Percentiles rank a stretch among this genome's conserved stretches.
Evolutionary conservation across 805 yeast genomes (phyloP).

Genomic region (Candida dendrica): DNA sequence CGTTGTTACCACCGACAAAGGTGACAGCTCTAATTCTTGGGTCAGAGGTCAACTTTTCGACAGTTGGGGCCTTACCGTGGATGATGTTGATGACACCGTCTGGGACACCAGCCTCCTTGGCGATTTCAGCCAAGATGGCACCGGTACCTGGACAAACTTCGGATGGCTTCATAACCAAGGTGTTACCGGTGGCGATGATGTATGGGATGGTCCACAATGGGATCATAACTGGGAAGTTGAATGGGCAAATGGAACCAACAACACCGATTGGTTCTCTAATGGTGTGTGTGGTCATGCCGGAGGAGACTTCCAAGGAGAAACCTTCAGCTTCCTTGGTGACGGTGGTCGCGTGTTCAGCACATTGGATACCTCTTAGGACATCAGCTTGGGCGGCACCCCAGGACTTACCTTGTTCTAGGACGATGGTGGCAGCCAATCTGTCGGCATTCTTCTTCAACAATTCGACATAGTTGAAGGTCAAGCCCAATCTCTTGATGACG

Average conservation of each 20-base stretch:
- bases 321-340: conserved; percentile 62
- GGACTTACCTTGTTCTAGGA: conserved; percentile 72
- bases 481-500: conserved; percentile 49
- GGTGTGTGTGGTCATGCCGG: conserved; percentile 72
- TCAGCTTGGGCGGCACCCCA: conserved; percentile 70
- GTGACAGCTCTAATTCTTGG: conserved; percentile 72
- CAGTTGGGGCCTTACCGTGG: conserved; percentile 70
- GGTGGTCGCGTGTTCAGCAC: conserved; percentile 70
- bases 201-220: conserved; percentile 52
- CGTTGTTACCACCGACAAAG: conserved; percentile 74
- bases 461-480: conserved; percentile 62
- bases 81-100: conserved; percentile 65
- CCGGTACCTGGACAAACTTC: conserved; percentile 83
- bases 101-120: conserved; percentile 68
- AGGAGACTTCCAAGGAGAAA: conserved; percentile 55
- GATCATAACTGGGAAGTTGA: conserved; percentile 83
- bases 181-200: conserved; percentile 65
- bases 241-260: conserved; percentile 71
- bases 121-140: conserved; percentile 64
- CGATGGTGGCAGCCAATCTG: conserved; percentile 54
- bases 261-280: conserved; percentile 68
- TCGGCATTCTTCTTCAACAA: conserved; percentile 62
- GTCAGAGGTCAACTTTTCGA: conserved; percentile 61
- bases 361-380: conserved; percentile 72
- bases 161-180: conserved; percentile 61